Percentiles rank a stretch among this genome's conserved stretches.
Conservation (phyloP, 352 stramenopile species). For the Pythium phragmitis region DNA sequence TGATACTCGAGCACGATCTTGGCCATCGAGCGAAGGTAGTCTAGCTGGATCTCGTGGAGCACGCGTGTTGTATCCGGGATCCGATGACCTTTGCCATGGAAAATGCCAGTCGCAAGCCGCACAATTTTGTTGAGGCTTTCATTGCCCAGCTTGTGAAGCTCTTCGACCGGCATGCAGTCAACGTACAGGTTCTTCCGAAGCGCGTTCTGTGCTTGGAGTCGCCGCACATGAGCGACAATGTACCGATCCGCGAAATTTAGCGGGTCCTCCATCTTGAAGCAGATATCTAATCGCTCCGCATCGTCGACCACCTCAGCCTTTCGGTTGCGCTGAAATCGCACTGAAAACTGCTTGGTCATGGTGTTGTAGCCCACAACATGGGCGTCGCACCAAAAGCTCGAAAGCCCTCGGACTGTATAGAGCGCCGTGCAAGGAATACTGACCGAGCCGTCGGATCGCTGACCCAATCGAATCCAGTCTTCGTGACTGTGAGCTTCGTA, state of each 20-base stretch:
- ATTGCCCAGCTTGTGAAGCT: constrained; percentile 79
- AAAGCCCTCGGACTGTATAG: constrained; percentile 58
- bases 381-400: constrained; percentile 64
- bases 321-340: constrained; percentile 63
- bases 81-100: constrained; percentile 65
- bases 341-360: constrained; percentile 43
- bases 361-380: constrained; percentile 58
- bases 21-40: constrained; percentile 92
- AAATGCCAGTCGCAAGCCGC: constrained; percentile 54
- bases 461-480: constrained; percentile 66
- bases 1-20: constrained; percentile 89
- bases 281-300: constrained; percentile 57
- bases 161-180: constrained; percentile 83
- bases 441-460: constrained; percentile 44
- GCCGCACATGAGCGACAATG: constrained; percentile 50
- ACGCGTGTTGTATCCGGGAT: constrained; percentile 77
- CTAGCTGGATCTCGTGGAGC: constrained; percentile 88
- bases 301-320: constrained; percentile 56
- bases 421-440: constrained; percentile 72
- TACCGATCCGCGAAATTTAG: constrained; percentile 76
- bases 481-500: constrained; percentile 65
- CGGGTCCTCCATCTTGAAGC: constrained; percentile 82
- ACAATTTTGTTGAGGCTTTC: constrained; percentile 81
- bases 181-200: constrained; percentile 82
- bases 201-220: constrained; percentile 64